Evolutionary conservation across 176 grass and related monocot species (phyloP).

Genomic region (Carex scoparia): DNA sequence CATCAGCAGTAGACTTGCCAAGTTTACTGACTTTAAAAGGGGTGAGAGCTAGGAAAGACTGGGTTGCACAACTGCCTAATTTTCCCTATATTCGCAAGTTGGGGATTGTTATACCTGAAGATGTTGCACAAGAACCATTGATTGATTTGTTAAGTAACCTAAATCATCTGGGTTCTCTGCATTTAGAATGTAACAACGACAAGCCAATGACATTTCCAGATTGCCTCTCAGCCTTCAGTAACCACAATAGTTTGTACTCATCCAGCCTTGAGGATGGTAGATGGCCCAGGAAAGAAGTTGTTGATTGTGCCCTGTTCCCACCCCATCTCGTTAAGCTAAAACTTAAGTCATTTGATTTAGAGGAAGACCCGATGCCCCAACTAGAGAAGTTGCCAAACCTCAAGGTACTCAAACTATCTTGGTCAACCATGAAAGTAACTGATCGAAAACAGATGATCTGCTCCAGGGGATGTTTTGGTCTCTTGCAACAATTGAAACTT

Average conservation of each 20-base stretch:
- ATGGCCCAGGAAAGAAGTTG: not conserved
- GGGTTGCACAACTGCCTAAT: not conserved
- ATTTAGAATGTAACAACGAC: not conserved
- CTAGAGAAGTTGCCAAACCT: slow-evolving; percentile 7
- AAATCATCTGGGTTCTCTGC: not conserved
- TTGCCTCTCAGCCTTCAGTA: no score
- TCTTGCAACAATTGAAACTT: no score
- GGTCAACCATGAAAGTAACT: no score
- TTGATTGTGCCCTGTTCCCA: not conserved
- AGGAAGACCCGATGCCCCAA: not conserved
- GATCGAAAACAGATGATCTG: no score
- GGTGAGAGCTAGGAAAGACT: no score
- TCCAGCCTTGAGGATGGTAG: not conserved
- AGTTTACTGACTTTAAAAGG: no score
- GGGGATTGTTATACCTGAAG: not conserved
- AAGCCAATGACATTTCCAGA: not conserved
- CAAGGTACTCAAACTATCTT: not conserved
- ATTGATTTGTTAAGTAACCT: not conserved
- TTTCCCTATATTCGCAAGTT: not conserved
- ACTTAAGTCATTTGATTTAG: not conserved
- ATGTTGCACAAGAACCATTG: not conserved
- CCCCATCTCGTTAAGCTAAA: slow-evolving; percentile 12
- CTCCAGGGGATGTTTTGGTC: no score
- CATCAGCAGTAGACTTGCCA: no score
- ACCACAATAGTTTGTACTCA: no score